Conservation (phyloP, 108 stramenopile species). For the Nannochloropsis gaditana region DNA sequence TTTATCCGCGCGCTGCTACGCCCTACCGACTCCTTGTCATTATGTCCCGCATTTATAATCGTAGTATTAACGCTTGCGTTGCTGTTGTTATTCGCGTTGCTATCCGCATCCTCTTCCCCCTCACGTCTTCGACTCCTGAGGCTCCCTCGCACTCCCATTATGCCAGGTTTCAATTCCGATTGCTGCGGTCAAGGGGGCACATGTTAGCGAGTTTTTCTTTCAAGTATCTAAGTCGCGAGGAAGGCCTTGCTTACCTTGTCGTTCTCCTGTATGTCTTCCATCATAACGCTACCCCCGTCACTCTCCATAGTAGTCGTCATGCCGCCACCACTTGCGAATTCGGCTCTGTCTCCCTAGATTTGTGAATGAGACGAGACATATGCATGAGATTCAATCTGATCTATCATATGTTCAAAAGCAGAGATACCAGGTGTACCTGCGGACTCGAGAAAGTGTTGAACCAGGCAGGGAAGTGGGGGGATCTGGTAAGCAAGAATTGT, state of each 20-base stretch:
- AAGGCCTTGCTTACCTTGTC: conserved; percentile 2
- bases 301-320: not conserved
- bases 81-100: not conserved
- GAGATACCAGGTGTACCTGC: too few species aligned
- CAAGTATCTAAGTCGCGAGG: not conserved
- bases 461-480: too few species aligned
- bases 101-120: not conserved
- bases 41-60: not conserved
- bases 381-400: too few species aligned
- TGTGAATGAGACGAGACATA: too few species aligned
- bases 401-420: too few species aligned
- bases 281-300: conserved; percentile 15
- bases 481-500: too few species aligned
- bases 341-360: not conserved
- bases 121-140: not conserved
- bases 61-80: not conserved
- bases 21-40: not conserved
- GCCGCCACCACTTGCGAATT: not conserved
- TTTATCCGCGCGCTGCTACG: conserved; percentile 9
- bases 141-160: not conserved
- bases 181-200: not conserved
- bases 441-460: too few species aligned
- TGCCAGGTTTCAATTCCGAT: not conserved
- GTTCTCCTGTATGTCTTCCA: not conserved
- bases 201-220: not conserved